Conservation (phyloP, 345 rosid species). For the Linum trigynum region DNA sequence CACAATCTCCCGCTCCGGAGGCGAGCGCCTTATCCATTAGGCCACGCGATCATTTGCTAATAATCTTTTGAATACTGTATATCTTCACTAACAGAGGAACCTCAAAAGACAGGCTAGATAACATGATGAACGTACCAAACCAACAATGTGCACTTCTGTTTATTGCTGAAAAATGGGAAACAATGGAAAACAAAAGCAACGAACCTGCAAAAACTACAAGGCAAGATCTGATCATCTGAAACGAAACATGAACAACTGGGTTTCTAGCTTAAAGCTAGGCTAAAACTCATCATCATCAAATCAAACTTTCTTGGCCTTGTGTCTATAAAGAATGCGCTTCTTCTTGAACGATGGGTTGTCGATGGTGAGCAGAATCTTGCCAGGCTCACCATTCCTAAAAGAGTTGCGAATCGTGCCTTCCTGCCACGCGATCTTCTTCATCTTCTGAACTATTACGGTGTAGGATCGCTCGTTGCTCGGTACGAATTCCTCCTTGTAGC, state of each 20-base stretch:
- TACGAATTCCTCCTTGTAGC: slow-evolving; percentile 25
- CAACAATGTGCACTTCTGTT: too few relatives aligned
- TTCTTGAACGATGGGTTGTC: slow-evolving; percentile 20
- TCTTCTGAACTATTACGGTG: slow-evolving; percentile 18
- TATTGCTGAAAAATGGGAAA: too few relatives aligned
- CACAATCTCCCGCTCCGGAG: slow-evolving; percentile 99
- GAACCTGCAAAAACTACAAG: too few relatives aligned
- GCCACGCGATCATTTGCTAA: slow-evolving; percentile 68
- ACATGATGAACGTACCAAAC: too few relatives aligned
- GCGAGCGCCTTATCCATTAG: slow-evolving; percentile 99
- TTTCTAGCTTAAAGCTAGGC: too few relatives aligned
- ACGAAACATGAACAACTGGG: too few relatives aligned
- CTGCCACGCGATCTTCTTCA: slow-evolving; percentile 9
- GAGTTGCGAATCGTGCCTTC: slow-evolving; percentile 16
- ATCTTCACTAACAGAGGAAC: too few relatives aligned
- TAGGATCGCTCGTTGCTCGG: slow-evolving; percentile 17
- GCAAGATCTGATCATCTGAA: too few relatives aligned
- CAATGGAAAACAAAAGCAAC: too few relatives aligned
- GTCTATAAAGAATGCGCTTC: slow-evolving; percentile 20
- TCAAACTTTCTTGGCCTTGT: slow-evolving; percentile 6
- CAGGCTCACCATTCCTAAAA: slow-evolving; percentile 17
- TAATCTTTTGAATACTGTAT: too few relatives aligned
- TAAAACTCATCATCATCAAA: background rate
- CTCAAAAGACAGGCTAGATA: too few relatives aligned
- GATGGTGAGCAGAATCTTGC: slow-evolving; percentile 19